Base-by-base conservation (phyloP, 495 filamentous ascomycete species). In the Neurospora terricola region DNA sequence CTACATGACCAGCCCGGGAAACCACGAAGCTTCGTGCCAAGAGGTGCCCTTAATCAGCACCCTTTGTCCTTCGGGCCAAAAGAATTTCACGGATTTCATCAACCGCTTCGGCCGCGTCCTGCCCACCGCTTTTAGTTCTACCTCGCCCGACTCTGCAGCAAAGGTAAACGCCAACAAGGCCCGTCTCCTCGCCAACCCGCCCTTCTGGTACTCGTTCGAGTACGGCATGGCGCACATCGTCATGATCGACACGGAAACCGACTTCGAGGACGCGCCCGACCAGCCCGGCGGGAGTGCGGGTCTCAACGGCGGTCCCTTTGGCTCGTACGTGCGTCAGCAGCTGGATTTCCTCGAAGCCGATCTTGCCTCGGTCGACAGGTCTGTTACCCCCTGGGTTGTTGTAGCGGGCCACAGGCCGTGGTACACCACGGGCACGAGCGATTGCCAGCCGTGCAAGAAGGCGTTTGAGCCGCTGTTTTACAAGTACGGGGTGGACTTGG, bases 181-280 rank as follows among this genome's bases (percentile, higher is more conserved):
- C 4, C 76, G 80, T 6, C 54, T 73, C 36, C 83, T 88, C 5
- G 80, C 88, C 4, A 85, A 87, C 38, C 88, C 88, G 2, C 88
- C 88, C 1, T 90, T 90, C 81, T 90, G 88, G 88, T 90, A 88
- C 78, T 89, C 87, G 0, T 90, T 90, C 78, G 87, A 90, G 69
- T 88, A 89, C 80, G 88, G 88, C 74, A 86, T 88, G 84, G 83
- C 82, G 7, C 88, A 90, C 79, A 77, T 87, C 70, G 79, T 83
- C 43, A 86, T 87, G 86, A 83, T 89, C 77, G 80, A 89, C 81
- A 88, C 85, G 1, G 86, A 89, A 68, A 89, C 88, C 23, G 87
- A 87, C 76, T 83, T 86, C 62, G 68, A 79, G 30, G 66, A 81
- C 69, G 86, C 84, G 27, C 84, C 85, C 12, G 85, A 86, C 74